phyloP scores from a whole-genome alignment of 495 filamentous ascomycete species.

The Aspergillus diversus region DNA sequence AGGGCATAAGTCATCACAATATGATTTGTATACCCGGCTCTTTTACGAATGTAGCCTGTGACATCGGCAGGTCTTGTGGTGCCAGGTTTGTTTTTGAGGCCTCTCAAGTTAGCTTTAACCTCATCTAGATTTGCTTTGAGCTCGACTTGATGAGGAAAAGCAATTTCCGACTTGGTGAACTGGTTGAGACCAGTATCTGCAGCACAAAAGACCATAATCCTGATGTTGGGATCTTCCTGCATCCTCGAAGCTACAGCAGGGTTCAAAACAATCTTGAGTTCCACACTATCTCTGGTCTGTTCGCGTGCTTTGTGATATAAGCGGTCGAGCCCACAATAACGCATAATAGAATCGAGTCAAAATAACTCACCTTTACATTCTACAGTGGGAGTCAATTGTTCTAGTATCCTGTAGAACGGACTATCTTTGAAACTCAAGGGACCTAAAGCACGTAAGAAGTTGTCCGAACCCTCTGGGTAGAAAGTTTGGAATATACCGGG shows the following conservation, averaged over 20 bases:
- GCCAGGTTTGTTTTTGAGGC: conserved; percentile 92
- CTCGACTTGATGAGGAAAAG: conserved; percentile 90
- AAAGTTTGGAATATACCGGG: conserved; percentile 27
- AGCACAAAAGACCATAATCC: conserved; percentile 83
- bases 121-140: conserved; percentile 87
- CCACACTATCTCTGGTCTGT: conserved; percentile 54
- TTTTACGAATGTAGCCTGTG: conserved; percentile 72
- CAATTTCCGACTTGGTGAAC: conserved; percentile 68
- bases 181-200: conserved; percentile 55
- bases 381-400: conserved; percentile 61
- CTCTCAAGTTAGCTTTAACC: conserved; percentile 85
- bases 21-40: conserved; percentile 69
- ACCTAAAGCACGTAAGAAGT: conserved; percentile 35
- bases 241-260: conserved; percentile 52
- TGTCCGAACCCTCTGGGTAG: background rate
- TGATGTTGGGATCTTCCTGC: conserved; percentile 54
- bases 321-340: background rate
- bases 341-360: no score
- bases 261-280: conserved; percentile 56
- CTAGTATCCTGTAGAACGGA: conserved; percentile 71
- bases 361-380: conserved; percentile 67
- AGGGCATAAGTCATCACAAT: conserved; percentile 89
- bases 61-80: conserved; percentile 92
- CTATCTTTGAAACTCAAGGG: conserved; percentile 68
- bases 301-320: conserved; percentile 46